Evolutionary conservation across 139 green algal genomes (phyloP).

Genomic region (Coelastrella sp.): DNA sequence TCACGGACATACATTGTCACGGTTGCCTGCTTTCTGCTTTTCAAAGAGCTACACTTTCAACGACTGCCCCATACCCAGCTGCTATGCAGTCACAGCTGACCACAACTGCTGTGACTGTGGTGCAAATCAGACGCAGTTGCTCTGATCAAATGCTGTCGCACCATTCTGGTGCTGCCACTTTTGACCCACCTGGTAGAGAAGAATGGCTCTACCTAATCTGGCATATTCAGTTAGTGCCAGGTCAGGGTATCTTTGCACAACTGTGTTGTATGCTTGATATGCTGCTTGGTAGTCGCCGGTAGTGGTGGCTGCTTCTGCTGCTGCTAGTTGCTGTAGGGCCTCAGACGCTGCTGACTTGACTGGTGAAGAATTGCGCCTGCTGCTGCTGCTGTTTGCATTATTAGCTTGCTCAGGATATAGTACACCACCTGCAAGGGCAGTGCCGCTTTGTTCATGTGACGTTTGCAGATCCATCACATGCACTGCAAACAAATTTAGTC

Average conservation of each 20-base stretch:
- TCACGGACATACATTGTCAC: too few relatives aligned
- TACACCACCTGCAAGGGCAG: too few relatives aligned
- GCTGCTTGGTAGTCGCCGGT: conserved; percentile 25
- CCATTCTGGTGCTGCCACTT: background rate
- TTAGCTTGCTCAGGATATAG: too few relatives aligned
- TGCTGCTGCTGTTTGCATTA: background rate
- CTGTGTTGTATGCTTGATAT: background rate
- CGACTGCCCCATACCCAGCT: too few relatives aligned
- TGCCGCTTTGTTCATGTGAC: background rate
- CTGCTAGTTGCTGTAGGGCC: conserved; percentile 14
- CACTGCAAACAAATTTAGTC: too few relatives aligned
- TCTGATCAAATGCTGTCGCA: background rate
- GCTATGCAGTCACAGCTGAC: too few relatives aligned
- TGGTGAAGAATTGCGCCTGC: background rate
- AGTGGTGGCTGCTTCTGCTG: background rate
- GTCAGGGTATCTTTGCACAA: conserved; percentile 15
- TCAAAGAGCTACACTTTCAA: too few relatives aligned
- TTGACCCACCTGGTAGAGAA: conserved; percentile 31
- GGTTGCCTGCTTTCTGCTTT: too few relatives aligned
- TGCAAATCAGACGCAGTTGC: background rate
- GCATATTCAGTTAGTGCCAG: conserved; percentile 26
- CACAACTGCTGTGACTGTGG: background rate
- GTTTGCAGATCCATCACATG: too few relatives aligned
- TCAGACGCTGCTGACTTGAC: conserved; percentile 28
- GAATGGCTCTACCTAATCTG: conserved; percentile 9